phyloP scores from a whole-genome alignment of 2,329 filamentous ascomycete genomes.

The Verticillium zaregamsianum region DNA sequence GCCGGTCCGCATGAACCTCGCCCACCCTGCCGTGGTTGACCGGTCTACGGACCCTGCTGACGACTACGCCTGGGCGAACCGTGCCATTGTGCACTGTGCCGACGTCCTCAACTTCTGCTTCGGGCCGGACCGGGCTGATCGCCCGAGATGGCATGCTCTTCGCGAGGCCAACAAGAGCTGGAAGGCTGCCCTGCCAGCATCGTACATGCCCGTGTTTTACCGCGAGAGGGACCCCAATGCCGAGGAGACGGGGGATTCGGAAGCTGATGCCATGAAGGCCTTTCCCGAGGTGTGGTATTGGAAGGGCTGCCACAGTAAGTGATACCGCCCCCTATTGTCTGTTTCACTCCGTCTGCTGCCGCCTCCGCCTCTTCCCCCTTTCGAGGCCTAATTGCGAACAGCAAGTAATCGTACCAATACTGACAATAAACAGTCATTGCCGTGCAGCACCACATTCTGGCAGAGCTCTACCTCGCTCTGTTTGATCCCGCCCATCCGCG shows the following conservation, averaged over 20 bases:
- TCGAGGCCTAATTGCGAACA: background rate
- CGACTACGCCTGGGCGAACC: constrained; percentile 57
- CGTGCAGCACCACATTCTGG: constrained; percentile 56
- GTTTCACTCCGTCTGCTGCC: too few species aligned
- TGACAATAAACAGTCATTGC: constrained; percentile 40
- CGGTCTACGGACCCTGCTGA: constrained; percentile 40
- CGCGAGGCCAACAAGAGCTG: constrained; percentile 13
- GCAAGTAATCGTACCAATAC: constrained; percentile 16
- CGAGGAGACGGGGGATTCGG: background rate
- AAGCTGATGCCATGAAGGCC: constrained; percentile 16
- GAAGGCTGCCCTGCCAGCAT: constrained; percentile 11
- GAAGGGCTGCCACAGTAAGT: constrained; percentile 9
- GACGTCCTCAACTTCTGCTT: constrained; percentile 63
- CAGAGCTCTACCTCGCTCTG: constrained; percentile 51
- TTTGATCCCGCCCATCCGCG: constrained; percentile 51
- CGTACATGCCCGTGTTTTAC: constrained; percentile 14
- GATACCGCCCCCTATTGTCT: too few species aligned
- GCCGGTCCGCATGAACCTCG: constrained; percentile 44
- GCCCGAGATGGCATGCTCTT: constrained; percentile 11
- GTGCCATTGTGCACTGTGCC: constrained; percentile 59
- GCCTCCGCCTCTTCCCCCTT: background rate
- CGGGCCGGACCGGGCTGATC: constrained; percentile 19
- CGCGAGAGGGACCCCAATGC: constrained; percentile 7
- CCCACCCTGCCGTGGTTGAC: constrained; percentile 43
- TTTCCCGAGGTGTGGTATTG: constrained; percentile 23